phyloP scores from a whole-genome alignment of 2,329 filamentous ascomycete species.

The Cadophora sp. region DNA sequence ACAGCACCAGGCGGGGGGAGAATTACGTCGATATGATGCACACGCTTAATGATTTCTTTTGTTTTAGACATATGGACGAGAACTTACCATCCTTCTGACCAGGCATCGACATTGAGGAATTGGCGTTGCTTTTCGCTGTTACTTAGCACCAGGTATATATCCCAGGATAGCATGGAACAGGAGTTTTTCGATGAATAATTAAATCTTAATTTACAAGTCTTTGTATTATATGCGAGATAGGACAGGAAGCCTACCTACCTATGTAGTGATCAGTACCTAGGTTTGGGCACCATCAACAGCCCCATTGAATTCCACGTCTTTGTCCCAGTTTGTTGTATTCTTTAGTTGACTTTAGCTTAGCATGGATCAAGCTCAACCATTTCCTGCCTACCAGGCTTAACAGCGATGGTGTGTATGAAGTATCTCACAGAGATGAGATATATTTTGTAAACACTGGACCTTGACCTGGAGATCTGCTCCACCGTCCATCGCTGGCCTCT shows the following conservation, averaged over 20 bases:
- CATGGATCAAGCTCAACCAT: too few species aligned
- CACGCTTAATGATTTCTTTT: constrained; percentile 41
- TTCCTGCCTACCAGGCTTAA: too few species aligned
- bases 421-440: too few species aligned
- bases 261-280: too few species aligned
- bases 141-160: constrained; percentile 13
- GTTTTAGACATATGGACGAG: constrained; percentile 14
- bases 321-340: too few species aligned
- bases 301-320: too few species aligned
- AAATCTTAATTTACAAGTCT: background rate
- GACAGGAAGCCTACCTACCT: background rate
- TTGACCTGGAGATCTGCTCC: too few species aligned
- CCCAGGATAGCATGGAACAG: constrained; percentile 21
- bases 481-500: too few species aligned
- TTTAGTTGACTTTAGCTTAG: too few species aligned
- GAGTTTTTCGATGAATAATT: constrained; percentile 12
- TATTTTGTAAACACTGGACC: too few species aligned
- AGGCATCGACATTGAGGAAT: constrained; percentile 6
- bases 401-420: too few species aligned
- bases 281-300: too few species aligned
- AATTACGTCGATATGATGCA: constrained; percentile 46
- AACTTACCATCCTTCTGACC: background rate
- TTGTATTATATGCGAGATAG: background rate
- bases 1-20: constrained; percentile 38
- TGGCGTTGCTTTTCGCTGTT: constrained; percentile 7